Percentiles rank a stretch among this genome's conserved stretches.
These are phyloP conservation scores for Cicer pinnatifidum DNA, from an alignment of 306 rosid species.

Conservation along the genomic window DNA sequence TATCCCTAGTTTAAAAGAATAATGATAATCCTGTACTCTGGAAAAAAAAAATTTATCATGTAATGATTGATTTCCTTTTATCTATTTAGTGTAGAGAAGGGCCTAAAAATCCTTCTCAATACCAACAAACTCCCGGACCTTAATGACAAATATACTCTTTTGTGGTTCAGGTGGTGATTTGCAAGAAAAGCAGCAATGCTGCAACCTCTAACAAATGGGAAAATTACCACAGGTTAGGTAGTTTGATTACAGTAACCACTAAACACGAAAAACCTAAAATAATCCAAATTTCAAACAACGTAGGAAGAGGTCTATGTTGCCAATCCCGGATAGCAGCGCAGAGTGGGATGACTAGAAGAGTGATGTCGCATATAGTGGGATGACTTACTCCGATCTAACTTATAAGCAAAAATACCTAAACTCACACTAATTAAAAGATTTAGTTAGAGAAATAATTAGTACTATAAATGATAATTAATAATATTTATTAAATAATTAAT, in stretches of 20 bases:
- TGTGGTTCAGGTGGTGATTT: conserved; percentile 2
- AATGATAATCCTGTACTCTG: background rate
- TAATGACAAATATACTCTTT: conserved; percentile 7
- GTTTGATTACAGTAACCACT: conserved; percentile 27
- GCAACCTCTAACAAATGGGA: conserved; percentile 29
- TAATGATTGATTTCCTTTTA: conserved; percentile 18
- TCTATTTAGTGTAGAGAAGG: conserved; percentile 7
- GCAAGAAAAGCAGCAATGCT: conserved; percentile 5
- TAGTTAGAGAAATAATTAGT: background rate
- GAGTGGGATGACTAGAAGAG: background rate
- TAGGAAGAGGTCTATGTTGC: conserved; percentile 4
- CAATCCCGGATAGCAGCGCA: background rate
- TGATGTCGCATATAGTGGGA: background rate
- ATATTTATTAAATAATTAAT: background rate
- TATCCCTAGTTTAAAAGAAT: conserved; percentile 1
- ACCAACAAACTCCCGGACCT: background rate
- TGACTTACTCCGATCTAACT: background rate
- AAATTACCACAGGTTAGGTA: background rate
- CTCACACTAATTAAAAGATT: background rate
- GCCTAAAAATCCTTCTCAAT: conserved; percentile 17
- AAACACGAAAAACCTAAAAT: conserved; percentile 24
- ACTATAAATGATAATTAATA: background rate
- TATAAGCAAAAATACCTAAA: background rate
- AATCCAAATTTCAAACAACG: conserved; percentile 9
- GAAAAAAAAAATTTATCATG: conserved; percentile 2